Conservation (phyloP, 116 monocot genomes). For the Zostera marina region DNA sequence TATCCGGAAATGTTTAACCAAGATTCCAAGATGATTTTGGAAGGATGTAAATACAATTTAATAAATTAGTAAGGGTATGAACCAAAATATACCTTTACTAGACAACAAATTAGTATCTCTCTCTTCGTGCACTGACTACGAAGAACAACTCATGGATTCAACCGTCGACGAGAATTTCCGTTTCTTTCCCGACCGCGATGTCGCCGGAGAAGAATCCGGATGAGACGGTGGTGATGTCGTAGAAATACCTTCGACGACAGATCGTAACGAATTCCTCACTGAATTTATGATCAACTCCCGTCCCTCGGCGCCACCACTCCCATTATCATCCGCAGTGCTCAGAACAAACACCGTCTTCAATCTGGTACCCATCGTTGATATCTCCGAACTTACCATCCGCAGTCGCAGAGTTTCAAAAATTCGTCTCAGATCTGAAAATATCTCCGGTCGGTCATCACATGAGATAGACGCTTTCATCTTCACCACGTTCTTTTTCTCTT, state of each 20-base stretch:
- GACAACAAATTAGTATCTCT: neutral
- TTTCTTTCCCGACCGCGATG: slow-evolving; percentile 7
- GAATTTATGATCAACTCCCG: slow-evolving; percentile 5
- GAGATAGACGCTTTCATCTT: slow-evolving; percentile 28
- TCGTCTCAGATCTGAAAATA: slow-evolving; percentile 28
- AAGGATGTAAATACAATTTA: no score
- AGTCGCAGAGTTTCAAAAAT: slow-evolving; percentile 15
- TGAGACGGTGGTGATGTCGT: neutral
- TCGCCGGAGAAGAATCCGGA: neutral
- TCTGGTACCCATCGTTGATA: slow-evolving; percentile 32
- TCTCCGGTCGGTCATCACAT: slow-evolving; percentile 40
- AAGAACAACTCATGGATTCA: slow-evolving; percentile 7
- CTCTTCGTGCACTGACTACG: neutral
- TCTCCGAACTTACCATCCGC: slow-evolving; percentile 22
- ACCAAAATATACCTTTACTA: neutral
- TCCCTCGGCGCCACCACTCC: slow-evolving; percentile 1
- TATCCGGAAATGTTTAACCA: no score
- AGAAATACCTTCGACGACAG: slow-evolving; percentile 1
- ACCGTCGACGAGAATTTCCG: slow-evolving; percentile 1
- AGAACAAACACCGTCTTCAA: slow-evolving; percentile 17
- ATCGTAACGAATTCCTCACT: slow-evolving; percentile 9
- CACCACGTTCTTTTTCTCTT: slow-evolving; percentile 1
- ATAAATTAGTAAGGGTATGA: no score
- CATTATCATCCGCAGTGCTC: neutral
- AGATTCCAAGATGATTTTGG: no score